phyloP scores from a whole-genome alignment of 768 basidiomycete species.

The Sistotremastrum niveocremeum region DNA sequence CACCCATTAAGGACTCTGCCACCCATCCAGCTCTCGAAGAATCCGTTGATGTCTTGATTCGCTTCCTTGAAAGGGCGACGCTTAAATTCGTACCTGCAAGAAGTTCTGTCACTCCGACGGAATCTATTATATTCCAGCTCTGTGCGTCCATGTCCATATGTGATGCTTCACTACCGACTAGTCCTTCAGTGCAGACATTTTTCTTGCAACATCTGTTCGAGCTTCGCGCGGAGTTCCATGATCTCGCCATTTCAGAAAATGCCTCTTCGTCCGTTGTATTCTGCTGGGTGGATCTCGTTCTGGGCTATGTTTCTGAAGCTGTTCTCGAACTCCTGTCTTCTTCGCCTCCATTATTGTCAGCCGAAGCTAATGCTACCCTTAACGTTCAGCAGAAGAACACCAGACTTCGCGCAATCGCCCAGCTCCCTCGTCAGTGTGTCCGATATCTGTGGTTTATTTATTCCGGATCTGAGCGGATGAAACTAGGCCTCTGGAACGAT shows the following conservation, averaged over 20 bases:
- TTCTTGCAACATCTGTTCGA: constrained; percentile 32
- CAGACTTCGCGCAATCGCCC: constrained; percentile 42
- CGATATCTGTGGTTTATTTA: too few species aligned
- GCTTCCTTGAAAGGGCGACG: too few species aligned
- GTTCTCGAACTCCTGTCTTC: constrained; percentile 6
- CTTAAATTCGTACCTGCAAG: too few species aligned
- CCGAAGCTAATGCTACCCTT: constrained; percentile 10
- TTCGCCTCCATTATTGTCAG: constrained; percentile 16
- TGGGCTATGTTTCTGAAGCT: constrained; percentile 37
- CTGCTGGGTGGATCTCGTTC: constrained; percentile 53
- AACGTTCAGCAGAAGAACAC: constrained; percentile 35
- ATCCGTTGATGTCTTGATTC: too few species aligned
- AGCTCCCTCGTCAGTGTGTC: constrained; percentile 44
- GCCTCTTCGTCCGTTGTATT: constrained; percentile 22
- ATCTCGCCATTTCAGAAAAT: constrained; percentile 24
- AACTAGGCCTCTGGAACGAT: too few species aligned
- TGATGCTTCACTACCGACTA: neutral
- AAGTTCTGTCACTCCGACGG: too few species aligned
- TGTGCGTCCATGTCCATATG: neutral
- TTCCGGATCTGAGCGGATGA: too few species aligned
- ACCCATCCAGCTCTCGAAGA: too few species aligned
- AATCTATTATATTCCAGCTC: too few species aligned
- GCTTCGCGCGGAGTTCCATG: constrained; percentile 35
- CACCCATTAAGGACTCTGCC: too few species aligned
- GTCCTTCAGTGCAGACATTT: constrained; percentile 17